Evolutionary conservation across 2,329 filamentous ascomycete species (phyloP).

Genomic region (Fusarium humuli): DNA sequence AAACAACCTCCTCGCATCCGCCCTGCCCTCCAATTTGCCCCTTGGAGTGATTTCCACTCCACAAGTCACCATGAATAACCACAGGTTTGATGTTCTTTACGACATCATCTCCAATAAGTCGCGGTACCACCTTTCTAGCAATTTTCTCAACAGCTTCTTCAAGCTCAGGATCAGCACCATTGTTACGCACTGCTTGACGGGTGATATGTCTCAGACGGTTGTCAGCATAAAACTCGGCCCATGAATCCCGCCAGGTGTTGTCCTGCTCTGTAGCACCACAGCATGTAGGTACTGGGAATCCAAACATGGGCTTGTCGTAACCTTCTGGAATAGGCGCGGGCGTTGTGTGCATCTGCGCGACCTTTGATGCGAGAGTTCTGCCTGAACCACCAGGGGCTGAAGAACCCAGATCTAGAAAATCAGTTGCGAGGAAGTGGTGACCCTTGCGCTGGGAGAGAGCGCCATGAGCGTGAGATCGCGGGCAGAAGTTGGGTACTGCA

Average conservation of each 20-base stretch:
- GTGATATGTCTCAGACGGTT: slow-evolving; percentile 77
- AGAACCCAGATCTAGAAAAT: slow-evolving; percentile 77
- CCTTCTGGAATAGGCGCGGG: slow-evolving; percentile 74
- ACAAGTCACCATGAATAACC: slow-evolving; percentile 91
- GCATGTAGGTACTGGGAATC: slow-evolving; percentile 86
- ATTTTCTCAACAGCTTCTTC: slow-evolving; percentile 72
- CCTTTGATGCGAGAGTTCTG: slow-evolving; percentile 75
- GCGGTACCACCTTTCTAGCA: slow-evolving; percentile 74
- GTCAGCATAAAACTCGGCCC: slow-evolving; percentile 88
- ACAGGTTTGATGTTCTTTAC: slow-evolving; percentile 78
- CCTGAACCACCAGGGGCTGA: slow-evolving; percentile 58
- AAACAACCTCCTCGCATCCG: slow-evolving; percentile 79
- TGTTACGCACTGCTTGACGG: slow-evolving; percentile 64
- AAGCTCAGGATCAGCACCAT: slow-evolving; percentile 74
- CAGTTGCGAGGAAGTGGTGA: slow-evolving; percentile 74
- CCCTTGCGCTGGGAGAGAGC: slow-evolving; percentile 63
- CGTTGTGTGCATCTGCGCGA: slow-evolving; percentile 82
- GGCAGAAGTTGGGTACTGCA: slow-evolving; percentile 79
- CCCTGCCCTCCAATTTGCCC: slow-evolving; percentile 70
- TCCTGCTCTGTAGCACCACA: slow-evolving; percentile 88
- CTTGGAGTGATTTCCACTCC: slow-evolving; percentile 83
- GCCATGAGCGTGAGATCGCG: slow-evolving; percentile 79
- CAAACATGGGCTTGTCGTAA: slow-evolving; percentile 73
- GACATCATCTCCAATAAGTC: slow-evolving; percentile 76
- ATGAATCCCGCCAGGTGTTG: slow-evolving; percentile 77